These are phyloP conservation scores for Mycosarcoma maydis DNA, from an alignment of 1,284 basidiomycete species.

Conservation along the genomic window DNA sequence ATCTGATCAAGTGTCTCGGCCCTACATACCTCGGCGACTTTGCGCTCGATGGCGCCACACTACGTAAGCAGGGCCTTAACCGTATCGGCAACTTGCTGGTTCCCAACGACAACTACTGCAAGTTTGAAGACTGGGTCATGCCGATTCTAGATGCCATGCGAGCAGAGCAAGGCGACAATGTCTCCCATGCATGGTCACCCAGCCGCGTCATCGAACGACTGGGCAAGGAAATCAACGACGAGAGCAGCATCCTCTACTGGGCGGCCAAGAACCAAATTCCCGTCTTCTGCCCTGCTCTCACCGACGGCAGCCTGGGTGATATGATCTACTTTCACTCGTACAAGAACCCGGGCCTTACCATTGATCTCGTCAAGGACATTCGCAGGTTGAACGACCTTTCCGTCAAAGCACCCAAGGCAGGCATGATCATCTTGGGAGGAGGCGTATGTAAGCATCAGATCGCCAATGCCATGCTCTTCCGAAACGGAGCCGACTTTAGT, in stretches of 20 bases:
- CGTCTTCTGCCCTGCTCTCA: constrained; percentile 97
- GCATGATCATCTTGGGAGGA: constrained; percentile 97
- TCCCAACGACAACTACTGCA: constrained; percentile 99
- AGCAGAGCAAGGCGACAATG: constrained; percentile 82
- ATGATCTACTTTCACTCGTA: constrained; percentile 98
- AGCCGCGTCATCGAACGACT: constrained; percentile 89
- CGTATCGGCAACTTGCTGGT: constrained; percentile 97
- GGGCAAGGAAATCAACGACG: constrained; percentile 95
- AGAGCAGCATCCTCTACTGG: constrained; percentile 95
- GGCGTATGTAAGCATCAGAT: constrained; percentile 99
- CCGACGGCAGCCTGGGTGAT: constrained; percentile 96
- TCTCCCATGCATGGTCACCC: constrained; percentile 79
- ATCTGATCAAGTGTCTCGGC: constrained; percentile 98
- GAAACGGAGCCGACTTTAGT: constrained; percentile 96
- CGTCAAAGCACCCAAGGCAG: constrained; percentile 88
- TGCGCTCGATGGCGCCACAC: constrained; percentile 85
- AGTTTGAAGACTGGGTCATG: constrained; percentile 98
- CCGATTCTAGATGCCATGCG: constrained; percentile 94
- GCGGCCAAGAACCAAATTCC: constrained; percentile 95
- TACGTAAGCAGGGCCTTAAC: constrained; percentile 88
- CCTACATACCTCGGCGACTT: constrained; percentile 90
- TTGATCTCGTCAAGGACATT: constrained; percentile 96
- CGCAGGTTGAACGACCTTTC: constrained; percentile 89
- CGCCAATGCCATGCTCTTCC: constrained; percentile 97
- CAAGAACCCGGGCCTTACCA: constrained; percentile 77